phyloP scores from a whole-genome alignment of 2,329 filamentous ascomycete genomes.

The Sarocladiaceae sp. region DNA sequence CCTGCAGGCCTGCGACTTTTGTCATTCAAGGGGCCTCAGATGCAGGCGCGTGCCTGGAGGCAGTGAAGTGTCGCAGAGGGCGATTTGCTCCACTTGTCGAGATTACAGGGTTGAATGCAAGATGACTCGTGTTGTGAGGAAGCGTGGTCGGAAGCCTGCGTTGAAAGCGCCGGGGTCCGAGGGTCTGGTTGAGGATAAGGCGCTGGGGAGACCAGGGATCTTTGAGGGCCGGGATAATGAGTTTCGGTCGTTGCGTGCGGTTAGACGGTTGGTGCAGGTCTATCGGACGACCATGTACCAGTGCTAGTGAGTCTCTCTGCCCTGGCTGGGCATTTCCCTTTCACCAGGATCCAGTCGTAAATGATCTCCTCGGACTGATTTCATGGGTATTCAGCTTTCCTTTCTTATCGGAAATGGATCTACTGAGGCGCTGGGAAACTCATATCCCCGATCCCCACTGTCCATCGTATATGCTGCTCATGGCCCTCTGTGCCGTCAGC shows the following conservation, averaged over 20 bases:
- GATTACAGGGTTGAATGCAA: background rate
- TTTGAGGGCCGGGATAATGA: background rate
- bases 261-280: background rate
- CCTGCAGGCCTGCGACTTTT: background rate
- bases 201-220: too few relatives aligned
- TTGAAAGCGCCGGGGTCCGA: background rate
- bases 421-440: constrained; percentile 4
- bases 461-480: constrained; percentile 7
- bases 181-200: background rate
- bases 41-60: background rate
- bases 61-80: background rate
- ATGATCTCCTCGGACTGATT: too few relatives aligned
- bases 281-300: constrained; percentile 1
- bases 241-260: background rate
- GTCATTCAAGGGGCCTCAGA: background rate
- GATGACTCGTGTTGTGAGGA: background rate
- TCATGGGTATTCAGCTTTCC: constrained; percentile 6
- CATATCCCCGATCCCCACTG: background rate
- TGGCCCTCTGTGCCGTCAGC: constrained; percentile 8
- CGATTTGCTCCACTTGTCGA: background rate
- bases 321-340: too few relatives aligned
- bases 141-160: background rate
- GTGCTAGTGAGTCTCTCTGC: background rate
- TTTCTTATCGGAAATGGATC: constrained; percentile 6
- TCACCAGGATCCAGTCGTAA: background rate